Evolutionary conservation across 2,329 filamentous ascomycete genomes (phyloP).

Genomic region (Fusarium euwallaceae): DNA sequence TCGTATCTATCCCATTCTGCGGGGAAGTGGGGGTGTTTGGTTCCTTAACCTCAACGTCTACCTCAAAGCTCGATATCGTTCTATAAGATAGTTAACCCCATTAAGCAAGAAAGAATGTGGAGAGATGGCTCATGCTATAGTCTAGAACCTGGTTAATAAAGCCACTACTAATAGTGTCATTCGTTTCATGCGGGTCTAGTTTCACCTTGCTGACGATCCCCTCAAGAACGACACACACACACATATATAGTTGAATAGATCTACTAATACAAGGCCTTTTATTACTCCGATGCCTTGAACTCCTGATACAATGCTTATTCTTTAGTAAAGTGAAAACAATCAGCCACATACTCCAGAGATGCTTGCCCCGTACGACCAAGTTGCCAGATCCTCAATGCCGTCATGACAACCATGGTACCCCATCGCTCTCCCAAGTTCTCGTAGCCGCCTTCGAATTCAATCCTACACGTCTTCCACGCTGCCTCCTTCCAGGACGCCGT

Average conservation of each 20-base stretch:
- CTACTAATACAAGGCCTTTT: not conserved
- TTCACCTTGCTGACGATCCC: not conserved
- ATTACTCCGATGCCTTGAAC: slow-evolving; percentile 3
- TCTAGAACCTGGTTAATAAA: not conserved
- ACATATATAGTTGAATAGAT: not conserved
- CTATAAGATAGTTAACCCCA: not conserved
- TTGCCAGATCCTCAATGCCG: slow-evolving; percentile 38
- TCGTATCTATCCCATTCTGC: not conserved
- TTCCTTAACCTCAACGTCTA: not conserved
- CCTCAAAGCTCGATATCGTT: not conserved
- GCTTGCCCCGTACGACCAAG: slow-evolving; percentile 37
- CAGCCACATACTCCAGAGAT: slow-evolving; percentile 34
- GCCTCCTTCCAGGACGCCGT: slow-evolving; percentile 38
- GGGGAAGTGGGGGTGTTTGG: not conserved
- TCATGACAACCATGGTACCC: slow-evolving; percentile 37
- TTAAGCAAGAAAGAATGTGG: not conserved
- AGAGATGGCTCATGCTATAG: not conserved
- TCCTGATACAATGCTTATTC: slow-evolving; percentile 5
- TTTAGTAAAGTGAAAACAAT: slow-evolving; percentile 10
- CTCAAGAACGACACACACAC: not conserved
- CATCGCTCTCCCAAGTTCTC: slow-evolving; percentile 28
- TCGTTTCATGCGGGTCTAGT: not conserved
- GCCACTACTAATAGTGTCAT: not conserved
- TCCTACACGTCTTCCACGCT: slow-evolving; percentile 38
- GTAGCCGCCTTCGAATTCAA: slow-evolving; percentile 34